Conservation (phyloP, 75 land plant genomes). For the Pinus tabuliformis region DNA sequence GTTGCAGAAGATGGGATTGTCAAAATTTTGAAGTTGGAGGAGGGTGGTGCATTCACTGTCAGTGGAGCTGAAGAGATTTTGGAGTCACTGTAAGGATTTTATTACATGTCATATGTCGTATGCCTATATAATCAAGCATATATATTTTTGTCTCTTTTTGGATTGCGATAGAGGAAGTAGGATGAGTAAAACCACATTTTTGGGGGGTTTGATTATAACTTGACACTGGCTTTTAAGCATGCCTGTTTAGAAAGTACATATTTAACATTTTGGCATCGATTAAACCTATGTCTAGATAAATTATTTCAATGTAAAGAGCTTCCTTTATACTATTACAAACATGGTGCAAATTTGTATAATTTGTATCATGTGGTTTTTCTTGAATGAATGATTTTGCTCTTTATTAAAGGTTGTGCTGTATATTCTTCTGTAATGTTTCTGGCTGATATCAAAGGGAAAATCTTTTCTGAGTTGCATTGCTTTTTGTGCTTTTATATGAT, state of each 20-base stretch:
- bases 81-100: slow-evolving; percentile 50
- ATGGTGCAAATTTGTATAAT: neutral
- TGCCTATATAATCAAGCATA: neutral
- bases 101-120: neutral
- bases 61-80: slow-evolving; percentile 88
- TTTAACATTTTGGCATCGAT: neutral
- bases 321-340: neutral
- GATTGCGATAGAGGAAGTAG: neutral
- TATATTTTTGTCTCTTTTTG: neutral
- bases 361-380: neutral
- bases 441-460: neutral
- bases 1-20: slow-evolving; percentile 85
- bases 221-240: neutral
- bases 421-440: neutral
- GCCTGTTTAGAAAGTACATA: too few relatives aligned
- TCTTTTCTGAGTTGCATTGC: neutral
- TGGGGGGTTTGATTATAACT: neutral
- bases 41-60: slow-evolving; percentile 75
- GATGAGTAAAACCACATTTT: neutral
- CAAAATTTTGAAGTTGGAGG: slow-evolving; percentile 81
- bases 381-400: neutral
- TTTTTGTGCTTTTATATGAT: neutral
- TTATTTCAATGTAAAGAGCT: neutral
- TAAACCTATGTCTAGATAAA: neutral
- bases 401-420: neutral